These are phyloP conservation scores for Polygonum aviculare DNA, from an alignment of 148 eudicot species.

Conservation along the genomic window DNA sequence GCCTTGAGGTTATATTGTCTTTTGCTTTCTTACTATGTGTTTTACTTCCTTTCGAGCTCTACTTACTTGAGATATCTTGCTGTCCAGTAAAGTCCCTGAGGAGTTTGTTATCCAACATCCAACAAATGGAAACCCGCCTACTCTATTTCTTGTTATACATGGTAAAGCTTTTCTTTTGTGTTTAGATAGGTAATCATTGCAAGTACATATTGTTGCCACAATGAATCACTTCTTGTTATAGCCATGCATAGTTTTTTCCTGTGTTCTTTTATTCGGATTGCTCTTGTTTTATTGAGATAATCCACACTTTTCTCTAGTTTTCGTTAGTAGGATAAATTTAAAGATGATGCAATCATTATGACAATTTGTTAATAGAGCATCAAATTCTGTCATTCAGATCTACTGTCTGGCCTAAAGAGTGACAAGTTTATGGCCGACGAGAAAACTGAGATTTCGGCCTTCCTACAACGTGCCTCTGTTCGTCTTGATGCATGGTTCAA, in stretches of 20 bases:
- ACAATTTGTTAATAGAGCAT: not conserved
- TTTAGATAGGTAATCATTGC: not conserved
- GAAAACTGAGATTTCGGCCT: constrained; percentile 48
- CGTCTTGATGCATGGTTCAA: constrained; percentile 97
- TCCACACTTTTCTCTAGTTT: not conserved
- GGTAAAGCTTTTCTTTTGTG: constrained; percentile 31
- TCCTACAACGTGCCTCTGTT: constrained; percentile 58
- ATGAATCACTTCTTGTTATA: not conserved
- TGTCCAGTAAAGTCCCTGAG: constrained; percentile 86
- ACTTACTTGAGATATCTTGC: constrained; percentile 2
- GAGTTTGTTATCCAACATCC: constrained; percentile 91
- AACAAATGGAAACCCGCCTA: constrained; percentile 97
- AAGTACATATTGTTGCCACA: not conserved
- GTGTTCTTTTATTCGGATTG: not conserved
- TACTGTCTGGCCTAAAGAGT: constrained; percentile 50
- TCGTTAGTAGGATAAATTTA: not conserved
- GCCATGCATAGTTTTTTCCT: not conserved
- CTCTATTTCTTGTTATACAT: constrained; percentile 74
- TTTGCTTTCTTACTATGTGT: not conserved
- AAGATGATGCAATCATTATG: not conserved
- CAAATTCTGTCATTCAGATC: constrained; percentile 36
- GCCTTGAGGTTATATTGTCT: constrained; percentile 58
- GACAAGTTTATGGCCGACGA: constrained; percentile 43
- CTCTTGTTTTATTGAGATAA: constrained; percentile 1
- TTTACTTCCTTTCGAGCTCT: not conserved